Evolutionary conservation across 2,329 filamentous ascomycete genomes (phyloP), one percentile per base, ranked within the genome.

Genomic region (Penicillium sp.): DNA sequence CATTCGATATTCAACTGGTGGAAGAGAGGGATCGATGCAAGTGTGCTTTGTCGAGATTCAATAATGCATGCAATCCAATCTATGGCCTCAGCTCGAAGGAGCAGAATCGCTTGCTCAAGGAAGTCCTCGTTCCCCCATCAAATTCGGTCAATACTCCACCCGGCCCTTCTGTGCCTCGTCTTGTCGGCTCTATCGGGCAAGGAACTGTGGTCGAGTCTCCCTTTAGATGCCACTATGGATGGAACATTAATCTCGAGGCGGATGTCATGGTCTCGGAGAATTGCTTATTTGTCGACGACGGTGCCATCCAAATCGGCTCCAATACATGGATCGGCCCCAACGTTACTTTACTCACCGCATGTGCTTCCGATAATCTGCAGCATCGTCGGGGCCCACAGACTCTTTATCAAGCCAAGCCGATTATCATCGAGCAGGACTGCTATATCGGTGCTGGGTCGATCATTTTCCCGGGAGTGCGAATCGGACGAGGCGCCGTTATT

Each of bases 201-300:
- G 84, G 87, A 49, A 87, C 89, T 5, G 79, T 86, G 38, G 88
- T 99, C 24, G 90, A 96, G 64, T 85, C 89, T 2, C 92, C 92
- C 0, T 97, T 99, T 70, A 86, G 81, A 42, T 96, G 92, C 69
- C 91, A 96, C 65, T 96, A 96, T 65, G 94, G 94, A 0, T 97
- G 96, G 75, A 97, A 99, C 69, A 88, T 97, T 63, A 82, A 82
- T 43, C 88, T 99, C 60, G 92, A 89, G 11, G 87, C 92, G 61
- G 86, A 94, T 57, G 90, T 95, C 2, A 82, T 86, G 49, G 88
- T 99, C 60, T 89, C 88, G 16, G 82, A 89, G 49, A 88, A 90
- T 64, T 96, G 92, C 71, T 86, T 85, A 24, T 87, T 97, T 65
- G 84, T 92, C 50, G 94, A 99, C 68, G 86, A 91, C n/a, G 88